phyloP scores from a whole-genome alignment of 441 rosid genomes.

The Jatropha podagrica region DNA sequence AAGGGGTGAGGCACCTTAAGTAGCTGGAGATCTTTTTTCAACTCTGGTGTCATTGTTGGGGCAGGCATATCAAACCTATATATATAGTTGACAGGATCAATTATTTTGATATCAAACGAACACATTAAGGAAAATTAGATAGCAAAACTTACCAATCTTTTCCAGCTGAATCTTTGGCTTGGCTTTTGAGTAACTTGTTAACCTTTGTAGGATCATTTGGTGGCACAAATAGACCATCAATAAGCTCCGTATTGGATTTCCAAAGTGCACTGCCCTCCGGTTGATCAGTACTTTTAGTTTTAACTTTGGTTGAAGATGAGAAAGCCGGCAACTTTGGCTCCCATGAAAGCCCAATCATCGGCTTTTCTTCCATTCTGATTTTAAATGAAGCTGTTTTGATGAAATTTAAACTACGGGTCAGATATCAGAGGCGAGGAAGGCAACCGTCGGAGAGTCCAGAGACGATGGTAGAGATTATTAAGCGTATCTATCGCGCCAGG shows the following conservation, averaged over 20 bases:
- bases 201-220: conserved; percentile 73
- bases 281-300: conserved; percentile 14
- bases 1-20: conserved; percentile 53
- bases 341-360: conserved; percentile 76
- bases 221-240: conserved; percentile 78
- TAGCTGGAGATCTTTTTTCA: conserved; percentile 84
- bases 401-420: too few relatives aligned
- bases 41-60: conserved; percentile 75
- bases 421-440: too few relatives aligned
- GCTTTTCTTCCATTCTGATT: conserved; percentile 39
- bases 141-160: conserved; percentile 47
- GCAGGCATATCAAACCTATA: conserved; percentile 95
- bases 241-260: conserved; percentile 55
- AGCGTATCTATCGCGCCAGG: too few relatives aligned
- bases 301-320: conserved; percentile 11
- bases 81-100: conserved; percentile 7
- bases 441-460: too few relatives aligned
- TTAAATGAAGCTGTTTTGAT: neutral
- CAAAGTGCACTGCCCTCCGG: conserved; percentile 47
- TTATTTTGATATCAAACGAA: neutral
- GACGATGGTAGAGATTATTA: too few relatives aligned
- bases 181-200: conserved; percentile 63
- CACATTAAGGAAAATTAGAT: neutral
- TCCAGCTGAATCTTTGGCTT: conserved; percentile 70
- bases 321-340: conserved; percentile 68